Evolutionary conservation across 768 basidiomycete species (phyloP).

Genomic region (Chalciporus chontae): DNA sequence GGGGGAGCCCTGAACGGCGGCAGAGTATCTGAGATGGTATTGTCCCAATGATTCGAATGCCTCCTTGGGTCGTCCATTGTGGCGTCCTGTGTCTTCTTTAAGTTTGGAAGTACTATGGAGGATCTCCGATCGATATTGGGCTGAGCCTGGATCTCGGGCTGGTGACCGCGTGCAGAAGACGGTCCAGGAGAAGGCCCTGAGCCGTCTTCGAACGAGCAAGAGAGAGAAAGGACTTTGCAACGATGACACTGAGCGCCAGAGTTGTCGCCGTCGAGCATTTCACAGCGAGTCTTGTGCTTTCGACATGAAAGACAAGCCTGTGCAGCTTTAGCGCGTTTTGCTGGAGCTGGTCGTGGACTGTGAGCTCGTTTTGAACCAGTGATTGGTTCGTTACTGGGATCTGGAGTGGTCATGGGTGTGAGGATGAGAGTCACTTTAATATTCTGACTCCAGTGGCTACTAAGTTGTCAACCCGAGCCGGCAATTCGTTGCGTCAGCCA

Average conservation of each 20-base stretch:
- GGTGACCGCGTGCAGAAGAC: slow-evolving; percentile 18
- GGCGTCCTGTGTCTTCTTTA: slow-evolving; percentile 21
- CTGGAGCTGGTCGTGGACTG: slow-evolving; percentile 27
- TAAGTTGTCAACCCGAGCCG: slow-evolving; percentile 1
- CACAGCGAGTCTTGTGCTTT: slow-evolving; percentile 49
- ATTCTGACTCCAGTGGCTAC: no score
- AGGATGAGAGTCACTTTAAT: slow-evolving; percentile 1
- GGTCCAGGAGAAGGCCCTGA: slow-evolving; percentile 14
- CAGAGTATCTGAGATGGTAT: slow-evolving; percentile 9
- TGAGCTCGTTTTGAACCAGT: slow-evolving; percentile 29
- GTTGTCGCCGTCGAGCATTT: slow-evolving; percentile 42
- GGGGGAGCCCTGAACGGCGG: slow-evolving; percentile 18
- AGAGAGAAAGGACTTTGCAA: slow-evolving; percentile 44
- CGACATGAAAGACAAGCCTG: slow-evolving; percentile 46
- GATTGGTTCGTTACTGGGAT: slow-evolving; percentile 17
- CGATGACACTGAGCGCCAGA: slow-evolving; percentile 42
- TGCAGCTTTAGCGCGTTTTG: slow-evolving; percentile 41
- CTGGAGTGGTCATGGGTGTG: slow-evolving; percentile 13
- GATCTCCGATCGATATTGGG: slow-evolving; percentile 22
- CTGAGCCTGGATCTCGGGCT: slow-evolving; percentile 19
- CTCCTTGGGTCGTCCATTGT: slow-evolving; percentile 22
- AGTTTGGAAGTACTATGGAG: slow-evolving; percentile 12
- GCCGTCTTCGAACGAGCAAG: slow-evolving; percentile 44
- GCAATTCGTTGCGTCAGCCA: background rate
- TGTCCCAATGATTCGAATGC: slow-evolving; percentile 20